These are phyloP conservation scores for Scheffersomyces lignicola DNA, from an alignment of 1,139 yeast species.

Conservation along the genomic window DNA sequence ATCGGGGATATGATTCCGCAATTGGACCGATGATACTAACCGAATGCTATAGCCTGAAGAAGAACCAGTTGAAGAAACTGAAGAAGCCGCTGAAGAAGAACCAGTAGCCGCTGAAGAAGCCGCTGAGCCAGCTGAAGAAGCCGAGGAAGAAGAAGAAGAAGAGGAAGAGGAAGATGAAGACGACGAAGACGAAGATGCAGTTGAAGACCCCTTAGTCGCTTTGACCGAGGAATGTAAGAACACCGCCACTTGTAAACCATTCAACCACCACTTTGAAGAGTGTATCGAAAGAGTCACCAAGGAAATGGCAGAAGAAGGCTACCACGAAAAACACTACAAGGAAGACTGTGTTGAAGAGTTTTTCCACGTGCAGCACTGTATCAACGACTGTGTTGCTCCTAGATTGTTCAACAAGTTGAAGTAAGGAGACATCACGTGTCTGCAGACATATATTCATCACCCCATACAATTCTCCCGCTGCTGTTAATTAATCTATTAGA, in stretches of 20 bases:
- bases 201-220: slow-evolving; percentile 65
- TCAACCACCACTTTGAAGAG: slow-evolving; percentile 88
- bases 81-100: slow-evolving; percentile 24
- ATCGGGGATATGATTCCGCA: too few relatives aligned
- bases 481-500: too few relatives aligned
- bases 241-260: slow-evolving; percentile 68
- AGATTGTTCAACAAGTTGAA: slow-evolving; percentile 83
- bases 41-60: slow-evolving; percentile 26
- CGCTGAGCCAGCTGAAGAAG: slow-evolving; percentile 48
- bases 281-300: slow-evolving; percentile 93
- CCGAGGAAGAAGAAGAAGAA: slow-evolving; percentile 61
- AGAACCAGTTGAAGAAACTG: slow-evolving; percentile 23
- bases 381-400: slow-evolving; percentile 92
- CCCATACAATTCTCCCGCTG: too few relatives aligned
- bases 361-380: slow-evolving; percentile 94
- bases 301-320: slow-evolving; percentile 80
- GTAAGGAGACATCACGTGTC: too few relatives aligned
- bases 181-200: slow-evolving; percentile 78
- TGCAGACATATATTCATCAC: too few relatives aligned
- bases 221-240: slow-evolving; percentile 69
- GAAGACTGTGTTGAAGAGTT: slow-evolving; percentile 98
- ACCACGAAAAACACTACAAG: slow-evolving; percentile 77
- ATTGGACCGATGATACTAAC: too few relatives aligned
- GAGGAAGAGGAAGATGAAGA: slow-evolving; percentile 74
- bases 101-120: slow-evolving; percentile 21